Evolutionary conservation across 306 rosid genomes (phyloP), one percentile per base, ranked within the genome.

Genomic region (Casuarina glauca): DNA sequence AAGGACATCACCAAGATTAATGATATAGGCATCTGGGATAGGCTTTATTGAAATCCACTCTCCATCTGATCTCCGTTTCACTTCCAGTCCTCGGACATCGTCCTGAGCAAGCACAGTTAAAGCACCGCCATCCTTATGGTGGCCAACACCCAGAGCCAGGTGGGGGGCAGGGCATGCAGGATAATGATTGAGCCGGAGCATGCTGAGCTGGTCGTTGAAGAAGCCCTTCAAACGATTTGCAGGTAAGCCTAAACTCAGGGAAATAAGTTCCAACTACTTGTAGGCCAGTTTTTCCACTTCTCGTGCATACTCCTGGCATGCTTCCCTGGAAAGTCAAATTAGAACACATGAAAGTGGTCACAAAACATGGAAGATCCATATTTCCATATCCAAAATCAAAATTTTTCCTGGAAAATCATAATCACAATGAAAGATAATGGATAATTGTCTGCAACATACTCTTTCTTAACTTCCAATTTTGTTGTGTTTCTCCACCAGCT

Each of bases 61-160:
- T 42, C 87, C 87, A 73, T 92, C 93, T 3, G 92, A 79, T 74
- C 86, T 92, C 17, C 86, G 68, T 73, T 62, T 87, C 2, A 94
- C 90, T 86, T 94, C 83, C 0, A 92, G 78, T 9, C 98, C 97
- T 38, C 87, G 93, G 36, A 91, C 93, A 5, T 79, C 90, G 74
- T 92, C 97, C 69, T 94, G 93, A 9, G 92, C 87, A 16, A 94
- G 97, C 55, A 92, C 78, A 36, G 93, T 92, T 38, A 94, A 68
- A 52, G 81, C 97, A 2, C 95, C 90, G 0, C 87, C 73, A 82
- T 94, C 98, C 80, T 90, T 94, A 85, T 94, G 98, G 4, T 67
- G 97, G 9, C 98, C 98, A 38, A 92, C 88, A 5, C 98, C 98
- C 5, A 94, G 93, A 54, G 90, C 97, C 3, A 90, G 82, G 60